Evolutionary conservation across 768 basidiomycete species (phyloP).

Genomic region (Terana coerulea): DNA sequence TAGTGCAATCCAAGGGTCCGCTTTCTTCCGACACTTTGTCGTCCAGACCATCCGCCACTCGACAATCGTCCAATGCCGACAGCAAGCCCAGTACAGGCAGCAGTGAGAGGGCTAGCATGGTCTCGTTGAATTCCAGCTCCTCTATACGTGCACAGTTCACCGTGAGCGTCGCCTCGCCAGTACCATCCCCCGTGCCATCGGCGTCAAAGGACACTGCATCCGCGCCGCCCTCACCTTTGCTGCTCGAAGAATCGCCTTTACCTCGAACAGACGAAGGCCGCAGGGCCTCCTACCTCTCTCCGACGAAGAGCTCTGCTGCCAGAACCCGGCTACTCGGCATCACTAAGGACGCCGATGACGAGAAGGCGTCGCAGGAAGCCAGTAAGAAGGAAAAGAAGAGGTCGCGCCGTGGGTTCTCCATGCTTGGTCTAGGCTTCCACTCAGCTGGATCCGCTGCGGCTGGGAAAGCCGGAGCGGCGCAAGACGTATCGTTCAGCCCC

Average conservation of each 20-base stretch:
- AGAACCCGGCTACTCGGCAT: neutral
- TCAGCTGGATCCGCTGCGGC: neutral
- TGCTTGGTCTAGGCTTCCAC: neutral
- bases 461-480: neutral
- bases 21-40: too few relatives aligned
- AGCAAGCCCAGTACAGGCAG: too few relatives aligned
- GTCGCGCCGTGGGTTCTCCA: neutral
- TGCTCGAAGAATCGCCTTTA: neutral
- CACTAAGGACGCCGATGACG: too few relatives aligned
- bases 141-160: neutral
- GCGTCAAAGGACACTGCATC: neutral
- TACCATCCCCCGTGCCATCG: neutral
- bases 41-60: too few relatives aligned
- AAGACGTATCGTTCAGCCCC: neutral
- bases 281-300: neutral
- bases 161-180: neutral
- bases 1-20: too few relatives aligned
- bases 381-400: neutral
- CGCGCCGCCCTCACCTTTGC: neutral
- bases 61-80: too few relatives aligned
- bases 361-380: too few relatives aligned
- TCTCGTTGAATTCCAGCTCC: neutral
- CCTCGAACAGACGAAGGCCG: neutral
- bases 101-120: neutral
- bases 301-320: slow-evolving; percentile 3